These are phyloP conservation scores for Coccomyxa sp. DNA, from an alignment of 139 green algal genomes.

Conservation along the genomic window DNA sequence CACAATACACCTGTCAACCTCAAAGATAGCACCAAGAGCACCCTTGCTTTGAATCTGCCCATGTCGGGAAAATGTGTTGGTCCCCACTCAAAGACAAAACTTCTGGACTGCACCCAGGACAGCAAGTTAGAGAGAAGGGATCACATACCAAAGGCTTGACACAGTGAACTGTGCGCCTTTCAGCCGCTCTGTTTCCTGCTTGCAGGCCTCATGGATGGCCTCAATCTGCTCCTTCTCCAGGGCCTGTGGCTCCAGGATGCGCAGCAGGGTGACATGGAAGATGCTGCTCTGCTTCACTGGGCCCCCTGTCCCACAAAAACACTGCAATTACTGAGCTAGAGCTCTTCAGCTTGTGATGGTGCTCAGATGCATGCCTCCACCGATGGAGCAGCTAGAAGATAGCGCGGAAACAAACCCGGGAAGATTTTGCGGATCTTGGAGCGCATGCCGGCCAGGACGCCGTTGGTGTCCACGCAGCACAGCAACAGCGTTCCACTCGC, in stretches of 20 bases:
- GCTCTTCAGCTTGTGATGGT: too few relatives aligned
- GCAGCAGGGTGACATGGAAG: slow-evolving; percentile 37
- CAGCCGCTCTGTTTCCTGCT: background rate
- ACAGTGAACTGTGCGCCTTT: background rate
- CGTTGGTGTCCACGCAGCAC: slow-evolving; percentile 32
- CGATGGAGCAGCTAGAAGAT: too few relatives aligned
- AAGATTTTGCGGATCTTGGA: slow-evolving; percentile 24
- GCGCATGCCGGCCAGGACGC: slow-evolving; percentile 26
- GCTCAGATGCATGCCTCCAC: too few relatives aligned
- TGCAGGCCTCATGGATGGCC: slow-evolving; percentile 12
- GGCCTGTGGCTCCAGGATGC: slow-evolving; percentile 25
- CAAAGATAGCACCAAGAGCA: background rate
- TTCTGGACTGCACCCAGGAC: background rate
- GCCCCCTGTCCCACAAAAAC: background rate
- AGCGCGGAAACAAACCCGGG: slow-evolving; percentile 16
- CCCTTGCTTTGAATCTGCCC: background rate
- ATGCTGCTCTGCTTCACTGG: slow-evolving; percentile 37
- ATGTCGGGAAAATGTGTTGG: background rate
- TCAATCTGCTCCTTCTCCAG: slow-evolving; percentile 15
- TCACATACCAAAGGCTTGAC: background rate
- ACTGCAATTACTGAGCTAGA: background rate
- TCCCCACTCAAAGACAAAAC: background rate
- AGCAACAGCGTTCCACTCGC: slow-evolving; percentile 46
- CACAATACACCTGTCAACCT: background rate
- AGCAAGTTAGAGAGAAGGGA: background rate